Conservation (phyloP, 106 monocot genomes). For the Xerophyta viscosa region DNA sequence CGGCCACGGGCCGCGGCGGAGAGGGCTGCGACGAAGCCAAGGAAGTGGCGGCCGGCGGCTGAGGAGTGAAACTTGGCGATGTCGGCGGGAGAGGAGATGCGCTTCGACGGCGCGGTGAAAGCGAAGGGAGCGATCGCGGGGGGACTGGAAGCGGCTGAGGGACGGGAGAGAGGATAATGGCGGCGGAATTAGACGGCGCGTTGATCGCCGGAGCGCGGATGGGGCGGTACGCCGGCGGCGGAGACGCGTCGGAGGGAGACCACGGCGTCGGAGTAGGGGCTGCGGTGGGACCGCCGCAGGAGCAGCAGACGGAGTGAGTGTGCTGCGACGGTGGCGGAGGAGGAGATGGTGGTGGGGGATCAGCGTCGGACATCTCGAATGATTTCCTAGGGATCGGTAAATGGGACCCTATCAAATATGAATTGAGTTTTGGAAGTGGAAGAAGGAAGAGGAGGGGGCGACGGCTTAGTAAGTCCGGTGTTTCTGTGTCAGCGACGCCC, state of each 20-base stretch:
- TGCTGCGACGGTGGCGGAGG: not conserved
- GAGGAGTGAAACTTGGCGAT: constrained; percentile 52
- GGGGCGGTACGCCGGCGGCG: constrained; percentile 79
- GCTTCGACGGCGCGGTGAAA: constrained; percentile 56
- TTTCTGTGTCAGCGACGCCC: no score
- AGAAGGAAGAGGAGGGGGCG: no score
- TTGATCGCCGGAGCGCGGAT: constrained; percentile 87
- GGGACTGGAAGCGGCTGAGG: constrained; percentile 78
- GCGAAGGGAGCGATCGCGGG: constrained; percentile 23
- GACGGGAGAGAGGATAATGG: constrained; percentile 77
- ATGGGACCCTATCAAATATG: no score
- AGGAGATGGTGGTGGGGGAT: not conserved
- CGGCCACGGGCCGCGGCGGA: constrained; percentile 63
- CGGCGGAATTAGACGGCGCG: constrained; percentile 54
- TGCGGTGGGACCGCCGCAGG: constrained; percentile 40
- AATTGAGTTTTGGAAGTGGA: no score
- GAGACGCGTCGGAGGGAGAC: constrained; percentile 20
- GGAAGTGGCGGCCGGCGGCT: constrained; percentile 57
- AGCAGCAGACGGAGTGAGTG: constrained; percentile 22
- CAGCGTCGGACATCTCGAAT: not conserved
- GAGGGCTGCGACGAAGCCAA: constrained; percentile 92
- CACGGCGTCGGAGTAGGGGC: no score
- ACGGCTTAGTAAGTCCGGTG: no score
- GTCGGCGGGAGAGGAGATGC: constrained; percentile 63
- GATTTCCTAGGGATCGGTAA: no score